These are phyloP conservation scores for Cordyceps javanica DNA, from an alignment of 2,329 filamentous ascomycete species.

Conservation along the genomic window DNA sequence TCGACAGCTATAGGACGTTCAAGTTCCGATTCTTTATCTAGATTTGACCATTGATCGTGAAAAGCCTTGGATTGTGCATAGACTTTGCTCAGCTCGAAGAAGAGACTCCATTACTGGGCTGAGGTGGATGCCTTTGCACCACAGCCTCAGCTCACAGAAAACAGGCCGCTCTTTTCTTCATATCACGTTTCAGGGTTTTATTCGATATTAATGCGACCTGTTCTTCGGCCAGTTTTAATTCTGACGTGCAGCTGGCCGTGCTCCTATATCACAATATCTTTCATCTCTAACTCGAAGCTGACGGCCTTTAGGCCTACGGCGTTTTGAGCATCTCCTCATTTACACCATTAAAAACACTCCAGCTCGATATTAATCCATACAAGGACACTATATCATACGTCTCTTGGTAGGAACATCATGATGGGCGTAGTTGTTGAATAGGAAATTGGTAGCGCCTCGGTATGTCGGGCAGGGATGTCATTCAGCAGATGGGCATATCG, in stretches of 20 bases:
- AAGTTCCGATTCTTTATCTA: not conserved
- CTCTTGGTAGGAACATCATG: constrained; percentile 46
- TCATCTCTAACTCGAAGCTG: not conserved
- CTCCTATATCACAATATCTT: not conserved
- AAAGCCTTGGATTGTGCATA: constrained; percentile 61
- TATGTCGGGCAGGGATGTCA: constrained; percentile 73
- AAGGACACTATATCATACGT: constrained; percentile 81
- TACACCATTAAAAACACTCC: constrained; percentile 98
- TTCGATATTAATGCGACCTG: no score
- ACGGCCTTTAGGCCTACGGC: constrained; percentile 44
- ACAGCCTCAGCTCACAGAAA: constrained; percentile 70
- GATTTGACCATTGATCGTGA: not conserved
- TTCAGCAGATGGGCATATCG: constrained; percentile 71
- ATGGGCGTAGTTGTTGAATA: constrained; percentile 83
- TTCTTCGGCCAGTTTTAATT: not conserved
- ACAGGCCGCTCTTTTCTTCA: constrained; percentile 82
- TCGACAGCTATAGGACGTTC: not conserved
- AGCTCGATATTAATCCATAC: constrained; percentile 95
- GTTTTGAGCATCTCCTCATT: constrained; percentile 70
- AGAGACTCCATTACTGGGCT: constrained; percentile 76
- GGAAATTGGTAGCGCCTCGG: constrained; percentile 85
- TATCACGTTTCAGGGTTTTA: no score
- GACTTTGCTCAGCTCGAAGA: constrained; percentile 91
- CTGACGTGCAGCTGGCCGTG: constrained; percentile 16
- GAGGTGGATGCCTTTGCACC: constrained; percentile 81